phyloP scores from a whole-genome alignment of 1,139 yeast species.

The Magnusiomyces fungicola region DNA sequence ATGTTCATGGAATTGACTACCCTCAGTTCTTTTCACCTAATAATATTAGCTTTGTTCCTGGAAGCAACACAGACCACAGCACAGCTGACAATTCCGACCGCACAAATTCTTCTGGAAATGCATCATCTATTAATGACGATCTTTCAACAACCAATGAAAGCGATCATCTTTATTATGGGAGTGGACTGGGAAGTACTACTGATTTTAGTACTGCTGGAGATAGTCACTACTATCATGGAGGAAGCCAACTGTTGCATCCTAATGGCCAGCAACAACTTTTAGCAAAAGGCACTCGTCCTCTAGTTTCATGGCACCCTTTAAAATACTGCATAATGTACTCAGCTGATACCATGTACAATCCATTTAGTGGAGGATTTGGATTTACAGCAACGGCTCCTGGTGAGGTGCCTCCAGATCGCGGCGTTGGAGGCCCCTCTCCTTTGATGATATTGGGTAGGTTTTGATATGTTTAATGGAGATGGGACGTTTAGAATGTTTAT shows the following conservation, averaged over 20 bases:
- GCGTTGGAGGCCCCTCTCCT: conserved; percentile 2
- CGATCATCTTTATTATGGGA: not conserved
- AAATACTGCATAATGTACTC: conserved; percentile 20
- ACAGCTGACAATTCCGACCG: too few species aligned
- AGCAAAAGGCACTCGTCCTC: conserved; percentile 18
- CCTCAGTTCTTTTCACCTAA: conserved; percentile 8
- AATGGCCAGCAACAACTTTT: conserved; percentile 2
- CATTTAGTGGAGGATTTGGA: conserved; percentile 2
- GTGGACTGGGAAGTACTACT: not conserved
- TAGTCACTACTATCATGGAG: not conserved
- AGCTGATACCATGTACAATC: not conserved
- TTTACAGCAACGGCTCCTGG: not conserved
- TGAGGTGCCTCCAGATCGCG: not conserved
- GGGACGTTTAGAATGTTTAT: too few species aligned
- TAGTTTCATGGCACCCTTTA: conserved; percentile 31
- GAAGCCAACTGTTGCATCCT: not conserved
- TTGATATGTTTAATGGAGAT: not conserved
- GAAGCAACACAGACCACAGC: too few species aligned
- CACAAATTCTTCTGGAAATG: too few species aligned
- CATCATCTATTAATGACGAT: too few species aligned
- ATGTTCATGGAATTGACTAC: conserved; percentile 18
- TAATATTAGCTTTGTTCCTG: conserved; percentile 5
- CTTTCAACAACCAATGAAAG: conserved; percentile 11
- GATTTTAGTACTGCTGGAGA: not conserved
- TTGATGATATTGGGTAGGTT: conserved; percentile 3